Evolutionary conservation across 306 rosid species (phyloP).

Genomic region (Prunus campanulata): DNA sequence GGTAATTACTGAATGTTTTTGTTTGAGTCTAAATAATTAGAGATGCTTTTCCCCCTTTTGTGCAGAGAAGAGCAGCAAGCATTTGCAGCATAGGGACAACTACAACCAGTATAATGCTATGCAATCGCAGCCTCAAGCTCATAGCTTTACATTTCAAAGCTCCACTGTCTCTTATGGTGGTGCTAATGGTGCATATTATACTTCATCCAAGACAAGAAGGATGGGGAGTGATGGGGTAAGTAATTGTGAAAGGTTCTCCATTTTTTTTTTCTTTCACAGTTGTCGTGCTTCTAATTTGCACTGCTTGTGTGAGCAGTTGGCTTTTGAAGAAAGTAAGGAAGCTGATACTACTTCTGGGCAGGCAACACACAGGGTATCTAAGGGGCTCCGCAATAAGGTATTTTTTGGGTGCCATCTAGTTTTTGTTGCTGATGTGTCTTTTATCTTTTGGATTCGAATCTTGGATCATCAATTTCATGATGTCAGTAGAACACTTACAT

Average conservation of each 20-base stretch:
- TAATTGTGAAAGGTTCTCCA: conserved; percentile 8
- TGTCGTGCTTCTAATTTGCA: conserved; percentile 17
- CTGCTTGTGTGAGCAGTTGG: conserved; percentile 44
- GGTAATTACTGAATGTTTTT: neutral
- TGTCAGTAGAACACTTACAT: neutral
- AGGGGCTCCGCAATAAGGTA: conserved; percentile 77
- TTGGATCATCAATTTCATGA: neutral
- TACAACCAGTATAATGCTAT: conserved; percentile 15
- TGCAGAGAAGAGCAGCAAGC: conserved; percentile 55
- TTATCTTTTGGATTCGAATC: neutral
- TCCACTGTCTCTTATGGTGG: conserved; percentile 71
- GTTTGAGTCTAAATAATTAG: neutral
- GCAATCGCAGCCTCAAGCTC: conserved; percentile 53
- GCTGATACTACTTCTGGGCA: conserved; percentile 65
- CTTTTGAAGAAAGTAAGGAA: conserved; percentile 81
- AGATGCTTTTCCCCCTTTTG: neutral
- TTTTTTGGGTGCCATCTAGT: neutral
- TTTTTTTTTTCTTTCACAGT: neutral
- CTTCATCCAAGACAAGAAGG: conserved; percentile 66
- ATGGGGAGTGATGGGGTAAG: conserved; percentile 88
- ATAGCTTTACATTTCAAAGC: conserved; percentile 75
- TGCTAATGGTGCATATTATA: conserved; percentile 59
- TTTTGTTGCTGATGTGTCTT: neutral
- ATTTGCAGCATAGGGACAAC: conserved; percentile 36
- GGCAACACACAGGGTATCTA: conserved; percentile 64